Conservation (phyloP, 2,329 filamentous ascomycete species). For the Diaporthe ampelina region DNA sequence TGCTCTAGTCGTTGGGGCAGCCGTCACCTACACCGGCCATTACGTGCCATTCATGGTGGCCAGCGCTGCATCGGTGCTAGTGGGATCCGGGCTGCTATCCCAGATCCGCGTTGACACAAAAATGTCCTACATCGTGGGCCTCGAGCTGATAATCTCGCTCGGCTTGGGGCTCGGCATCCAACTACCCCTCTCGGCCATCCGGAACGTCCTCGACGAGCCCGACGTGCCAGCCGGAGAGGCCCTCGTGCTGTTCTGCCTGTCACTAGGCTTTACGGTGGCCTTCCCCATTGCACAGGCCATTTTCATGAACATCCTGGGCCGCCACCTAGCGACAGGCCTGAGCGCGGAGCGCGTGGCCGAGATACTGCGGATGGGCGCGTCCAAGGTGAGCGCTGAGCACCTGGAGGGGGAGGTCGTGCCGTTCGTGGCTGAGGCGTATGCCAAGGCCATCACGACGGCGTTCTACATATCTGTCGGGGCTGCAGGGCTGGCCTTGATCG, state of each 20-base stretch:
- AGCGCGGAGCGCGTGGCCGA: neutral
- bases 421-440: neutral
- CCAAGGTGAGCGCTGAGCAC: neutral
- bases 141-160: neutral
- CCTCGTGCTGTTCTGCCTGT: neutral
- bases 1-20: neutral
- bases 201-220: neutral
- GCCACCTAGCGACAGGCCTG: neutral
- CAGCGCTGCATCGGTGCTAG: neutral
- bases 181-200: slow-evolving; percentile 5
- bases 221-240: slow-evolving; percentile 5
- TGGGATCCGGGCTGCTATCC: neutral
- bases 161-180: neutral
- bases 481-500: neutral
- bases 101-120: neutral
- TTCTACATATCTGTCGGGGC: slow-evolving; percentile 1
- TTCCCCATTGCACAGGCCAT: slow-evolving; percentile 5
- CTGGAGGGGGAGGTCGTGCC: neutral
- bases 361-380: neutral
- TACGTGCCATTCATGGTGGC: slow-evolving; percentile 16
- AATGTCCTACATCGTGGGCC: neutral
- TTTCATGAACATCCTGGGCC: slow-evolving; percentile 10
- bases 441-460: neutral
- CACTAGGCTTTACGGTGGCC: neutral
- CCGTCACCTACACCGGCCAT: neutral